Base-by-base conservation (phyloP, 192 early-diverging fungal genomes). In the Gigaspora rosea region DNA sequence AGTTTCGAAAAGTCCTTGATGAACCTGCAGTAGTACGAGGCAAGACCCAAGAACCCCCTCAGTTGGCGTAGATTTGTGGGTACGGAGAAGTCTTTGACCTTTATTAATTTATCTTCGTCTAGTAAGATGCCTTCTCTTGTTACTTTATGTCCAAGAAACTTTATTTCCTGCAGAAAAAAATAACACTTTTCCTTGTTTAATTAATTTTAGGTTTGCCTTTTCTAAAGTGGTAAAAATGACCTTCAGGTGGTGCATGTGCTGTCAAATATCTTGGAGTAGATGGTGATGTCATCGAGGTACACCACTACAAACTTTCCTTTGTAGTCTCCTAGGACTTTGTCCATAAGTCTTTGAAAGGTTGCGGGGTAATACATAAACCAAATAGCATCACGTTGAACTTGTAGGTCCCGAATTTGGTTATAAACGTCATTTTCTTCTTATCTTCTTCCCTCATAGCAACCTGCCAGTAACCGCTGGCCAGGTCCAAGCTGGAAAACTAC, bases 401-500 rank as follows among this genome's bases (percentile, higher is more conserved):
- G 46, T 46, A 86, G 4, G 80, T 51, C 20, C 86, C 78, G 12
- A 83, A 72, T 3, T 68, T 61, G 4, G 64, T 81, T 47, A 63
- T 68, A 57, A 79, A 83, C n/a, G 71, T 76, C 3, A 80, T 78
- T 54, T 83, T 81, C 20, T 71, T 70, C 32, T 70, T 73, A 62
- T 81, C 74, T 57, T 56, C 56, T 48, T 52, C 67, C 10, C 47
- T 51, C 7, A 83, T 82, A 16, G 51, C 2, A 49, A 82, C 47
- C 56, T 81, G 73, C n/a, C 71, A 72, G 49, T 75, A 81, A 0
- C 82, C 78, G 47, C 71, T 74, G 6, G 56, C 57, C 1, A 85
- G 49, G 58, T 87, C 85, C 0, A 91, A 32, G 41, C 82, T 85
- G 0, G 78, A 59, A 16, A 88, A 87, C 0, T n/a, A n/a, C n/a